Evolutionary conservation across 1,284 basidiomycete genomes (phyloP).

Genomic region (Cerrena zonata): DNA sequence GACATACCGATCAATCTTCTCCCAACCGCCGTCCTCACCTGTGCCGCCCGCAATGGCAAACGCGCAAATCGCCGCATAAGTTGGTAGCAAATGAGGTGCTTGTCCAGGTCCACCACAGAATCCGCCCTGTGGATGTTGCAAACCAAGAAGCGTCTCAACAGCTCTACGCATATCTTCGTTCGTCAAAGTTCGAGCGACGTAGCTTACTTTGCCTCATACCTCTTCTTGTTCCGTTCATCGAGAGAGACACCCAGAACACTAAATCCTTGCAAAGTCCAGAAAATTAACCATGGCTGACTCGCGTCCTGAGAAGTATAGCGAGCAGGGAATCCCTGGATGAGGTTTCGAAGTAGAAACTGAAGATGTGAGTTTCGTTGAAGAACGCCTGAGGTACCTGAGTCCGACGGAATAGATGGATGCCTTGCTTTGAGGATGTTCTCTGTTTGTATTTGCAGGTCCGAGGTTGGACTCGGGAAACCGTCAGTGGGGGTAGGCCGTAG

Average conservation of each 20-base stretch:
- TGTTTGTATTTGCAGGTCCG: slow-evolving; percentile 58
- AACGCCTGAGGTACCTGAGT: slow-evolving; percentile 15
- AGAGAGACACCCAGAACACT: slow-evolving; percentile 71
- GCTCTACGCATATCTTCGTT: slow-evolving; percentile 38
- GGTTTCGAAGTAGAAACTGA: slow-evolving; percentile 62
- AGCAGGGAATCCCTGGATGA: slow-evolving; percentile 71
- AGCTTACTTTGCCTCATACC: slow-evolving; percentile 38
- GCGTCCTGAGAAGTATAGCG: slow-evolving; percentile 83
- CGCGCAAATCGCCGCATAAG: slow-evolving; percentile 83
- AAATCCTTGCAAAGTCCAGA: slow-evolving; percentile 84
- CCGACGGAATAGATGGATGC: slow-evolving; percentile 31
- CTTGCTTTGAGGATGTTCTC: slow-evolving; percentile 54
- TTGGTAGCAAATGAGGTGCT: slow-evolving; percentile 81
- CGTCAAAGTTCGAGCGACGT: no score
- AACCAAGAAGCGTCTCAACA: slow-evolving; percentile 72
- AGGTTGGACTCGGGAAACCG: slow-evolving; percentile 58
- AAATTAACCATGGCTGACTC: slow-evolving; percentile 87
- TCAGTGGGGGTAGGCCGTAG: slow-evolving; percentile 43
- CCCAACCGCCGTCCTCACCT: slow-evolving; percentile 76
- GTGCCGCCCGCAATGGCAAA: slow-evolving; percentile 78
- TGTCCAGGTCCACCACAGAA: slow-evolving; percentile 92
- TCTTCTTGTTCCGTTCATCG: slow-evolving; percentile 68
- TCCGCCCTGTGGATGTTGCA: slow-evolving; percentile 79
- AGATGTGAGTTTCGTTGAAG: slow-evolving; percentile 61
- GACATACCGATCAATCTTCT: slow-evolving; percentile 67